Base-by-base conservation (phyloP, 495 filamentous ascomycete species). In the Pseudomonodictys pantanalensis region DNA sequence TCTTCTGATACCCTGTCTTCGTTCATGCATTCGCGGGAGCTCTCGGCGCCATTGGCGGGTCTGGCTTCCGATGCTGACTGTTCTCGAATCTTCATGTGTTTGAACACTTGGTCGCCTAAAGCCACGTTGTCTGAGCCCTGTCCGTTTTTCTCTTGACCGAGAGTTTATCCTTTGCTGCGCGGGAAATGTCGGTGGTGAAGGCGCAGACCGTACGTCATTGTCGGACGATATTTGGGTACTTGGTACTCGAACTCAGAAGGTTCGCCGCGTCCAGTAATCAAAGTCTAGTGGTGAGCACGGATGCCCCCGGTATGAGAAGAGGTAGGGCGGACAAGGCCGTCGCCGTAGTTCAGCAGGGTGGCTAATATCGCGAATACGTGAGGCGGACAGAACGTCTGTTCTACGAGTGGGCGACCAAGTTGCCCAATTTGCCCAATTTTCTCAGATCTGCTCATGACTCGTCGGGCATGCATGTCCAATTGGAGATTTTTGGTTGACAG, bases 1-100 rank as follows among this genome's bases (percentile, higher is more conserved):
- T 60, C 11, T 53, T 48, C 57, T 49, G 57, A 60, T 15, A 52
- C 57, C 57, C 49, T 60, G 48, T 38, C 35, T 17, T 26, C 9
- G 25, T 43, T 52, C 32, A 59, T 59, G 55, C 39, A 38, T 44
- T 56, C 42, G 5, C 22, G 38, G 38, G 5, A 15, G 38, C 38
- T 18, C 15, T 41, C 5, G 12, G 3, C 3, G 38, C 20, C 38
- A 18, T 5, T 5, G 38, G n/a, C n/a, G 15, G 38, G 15, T 5
- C 38, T n/a, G 15, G 38, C 38, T n/a, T 41, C 12, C 38, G 12
- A 18, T 3, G 38, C 15, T 41, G 38, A 12, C 38, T 41, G 12
- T 8, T 18, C 4, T 41, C 38, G 38, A 41, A 18, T n/a, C 38
- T 15, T 15, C 38, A 41, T 3, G 12, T 3, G 15, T 5, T 41